Percentiles rank a stretch among this genome's conserved stretches.
Conservation (phyloP, 1,284 basidiomycete species). For the Tetrapyrgos nigripes region DNA sequence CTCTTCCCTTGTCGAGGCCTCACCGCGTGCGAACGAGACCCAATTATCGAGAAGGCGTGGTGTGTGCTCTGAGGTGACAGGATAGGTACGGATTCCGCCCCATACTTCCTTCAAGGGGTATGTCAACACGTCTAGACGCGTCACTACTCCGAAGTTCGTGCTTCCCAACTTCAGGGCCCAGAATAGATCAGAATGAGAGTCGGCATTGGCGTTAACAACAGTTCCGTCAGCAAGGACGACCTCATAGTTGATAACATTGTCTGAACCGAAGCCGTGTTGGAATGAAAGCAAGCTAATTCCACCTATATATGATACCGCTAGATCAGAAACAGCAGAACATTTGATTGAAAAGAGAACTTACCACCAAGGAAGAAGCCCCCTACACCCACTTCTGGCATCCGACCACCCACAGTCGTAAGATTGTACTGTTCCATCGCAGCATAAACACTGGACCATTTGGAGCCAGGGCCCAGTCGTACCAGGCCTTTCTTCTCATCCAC, state of each 20-base stretch:
- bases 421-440: constrained; percentile 27
- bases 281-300: constrained; percentile 24
- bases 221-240: constrained; percentile 25
- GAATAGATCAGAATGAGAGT: constrained; percentile 21
- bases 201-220: constrained; percentile 23
- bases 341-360: constrained; percentile 5
- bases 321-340: neutral
- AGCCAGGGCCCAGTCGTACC: constrained; percentile 38
- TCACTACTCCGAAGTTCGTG: constrained; percentile 28
- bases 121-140: constrained; percentile 26
- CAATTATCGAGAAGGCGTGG: neutral
- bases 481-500: constrained; percentile 25
- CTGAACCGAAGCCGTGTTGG: constrained; percentile 22
- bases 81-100: constrained; percentile 15
- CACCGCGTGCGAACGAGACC: neutral
- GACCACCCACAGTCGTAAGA: constrained; percentile 41
- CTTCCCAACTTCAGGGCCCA: constrained; percentile 26
- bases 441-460: constrained; percentile 43
- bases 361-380: constrained; percentile 40
- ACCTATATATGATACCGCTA: constrained; percentile 12
- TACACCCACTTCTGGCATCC: constrained; percentile 39
- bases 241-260: constrained; percentile 27
- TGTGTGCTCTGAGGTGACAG: neutral
- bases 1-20: neutral
- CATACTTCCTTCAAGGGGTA: constrained; percentile 20